A percentile compares a stretch with the other conserved stretches of the same genome.
Conservation (phyloP, 2,329 filamentous ascomycete genomes). For the Penicillium sp. region DNA sequence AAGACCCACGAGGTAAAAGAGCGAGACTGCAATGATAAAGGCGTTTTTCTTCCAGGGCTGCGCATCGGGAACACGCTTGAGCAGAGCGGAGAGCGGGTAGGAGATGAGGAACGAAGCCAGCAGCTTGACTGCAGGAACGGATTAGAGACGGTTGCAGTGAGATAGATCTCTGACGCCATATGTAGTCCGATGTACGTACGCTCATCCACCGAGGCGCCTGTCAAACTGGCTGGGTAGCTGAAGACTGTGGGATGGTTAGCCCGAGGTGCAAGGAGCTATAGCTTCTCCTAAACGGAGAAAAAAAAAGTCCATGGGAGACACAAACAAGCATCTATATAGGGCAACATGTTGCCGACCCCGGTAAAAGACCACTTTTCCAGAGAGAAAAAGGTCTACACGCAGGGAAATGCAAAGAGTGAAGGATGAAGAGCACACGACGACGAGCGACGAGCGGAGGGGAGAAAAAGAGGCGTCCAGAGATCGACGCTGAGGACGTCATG, state of each 20-base stretch:
- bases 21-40: constrained; percentile 71
- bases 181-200: constrained; percentile 36
- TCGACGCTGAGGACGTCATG: constrained; percentile 14
- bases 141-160: constrained; percentile 1
- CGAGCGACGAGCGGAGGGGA: too few relatives aligned
- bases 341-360: constrained; percentile 48
- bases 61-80: constrained; percentile 85
- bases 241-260: constrained; percentile 48
- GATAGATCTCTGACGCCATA: not conserved
- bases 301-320: constrained; percentile 2
- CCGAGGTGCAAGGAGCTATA: constrained; percentile 11
- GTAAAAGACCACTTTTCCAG: constrained; percentile 4
- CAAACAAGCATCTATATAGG: constrained; percentile 58
- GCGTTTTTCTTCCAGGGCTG: constrained; percentile 79
- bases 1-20: constrained; percentile 89
- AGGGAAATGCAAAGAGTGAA: constrained; percentile 4
- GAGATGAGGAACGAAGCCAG: constrained; percentile 85
- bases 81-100: constrained; percentile 78
- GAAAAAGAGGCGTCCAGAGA: constrained; percentile 1
- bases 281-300: constrained; percentile 5
- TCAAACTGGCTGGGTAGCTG: constrained; percentile 49
- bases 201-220: constrained; percentile 61
- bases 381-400: constrained; percentile 3
- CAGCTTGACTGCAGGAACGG: constrained; percentile 70
- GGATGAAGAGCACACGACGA: not conserved